phyloP scores from a whole-genome alignment of 2,329 filamentous ascomycete species.

The Ascochyta pisi region DNA sequence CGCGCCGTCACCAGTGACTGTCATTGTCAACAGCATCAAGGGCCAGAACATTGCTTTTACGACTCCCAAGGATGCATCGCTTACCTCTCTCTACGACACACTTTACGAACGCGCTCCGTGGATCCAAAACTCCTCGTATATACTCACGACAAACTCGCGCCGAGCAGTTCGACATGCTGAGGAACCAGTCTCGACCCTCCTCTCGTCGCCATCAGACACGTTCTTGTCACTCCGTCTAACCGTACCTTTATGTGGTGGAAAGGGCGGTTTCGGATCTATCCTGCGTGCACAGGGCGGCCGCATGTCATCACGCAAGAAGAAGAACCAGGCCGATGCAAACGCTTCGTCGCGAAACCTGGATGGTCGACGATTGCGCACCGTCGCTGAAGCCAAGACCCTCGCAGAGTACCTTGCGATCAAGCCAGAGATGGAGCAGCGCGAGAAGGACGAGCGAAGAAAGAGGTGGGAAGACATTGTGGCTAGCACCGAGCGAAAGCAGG shows the following conservation, averaged over 20 bases:
- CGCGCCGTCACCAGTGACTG: slow-evolving; percentile 46
- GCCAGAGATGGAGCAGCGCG: slow-evolving; percentile 94
- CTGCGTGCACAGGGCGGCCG: slow-evolving; percentile 94
- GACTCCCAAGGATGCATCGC: slow-evolving; percentile 69
- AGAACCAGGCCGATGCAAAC: slow-evolving; percentile 80
- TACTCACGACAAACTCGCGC: slow-evolving; percentile 83
- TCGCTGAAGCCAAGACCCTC: slow-evolving; percentile 92
- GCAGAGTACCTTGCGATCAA: slow-evolving; percentile 96
- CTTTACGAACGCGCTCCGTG: slow-evolving; percentile 65
- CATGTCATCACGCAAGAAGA: slow-evolving; percentile 96
- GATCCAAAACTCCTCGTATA: slow-evolving; percentile 64
- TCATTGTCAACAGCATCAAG: slow-evolving; percentile 83
- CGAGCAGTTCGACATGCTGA: slow-evolving; percentile 67
- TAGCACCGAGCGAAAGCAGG: slow-evolving; percentile 79
- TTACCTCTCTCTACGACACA: slow-evolving; percentile 73
- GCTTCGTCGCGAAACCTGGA: slow-evolving; percentile 93
- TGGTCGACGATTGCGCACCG: slow-evolving; percentile 85
- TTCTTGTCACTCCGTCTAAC: slow-evolving; percentile 85
- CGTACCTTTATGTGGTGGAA: slow-evolving; percentile 84
- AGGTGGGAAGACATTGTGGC: slow-evolving; percentile 91
- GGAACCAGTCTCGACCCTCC: slow-evolving; percentile 66
- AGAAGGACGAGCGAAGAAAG: slow-evolving; percentile 83
- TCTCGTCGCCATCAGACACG: slow-evolving; percentile 64
- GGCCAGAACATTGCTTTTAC: slow-evolving; percentile 85
- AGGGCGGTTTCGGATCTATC: slow-evolving; percentile 97